phyloP scores from a whole-genome alignment of 345 rosid species.

The Brassica cretica region DNA sequence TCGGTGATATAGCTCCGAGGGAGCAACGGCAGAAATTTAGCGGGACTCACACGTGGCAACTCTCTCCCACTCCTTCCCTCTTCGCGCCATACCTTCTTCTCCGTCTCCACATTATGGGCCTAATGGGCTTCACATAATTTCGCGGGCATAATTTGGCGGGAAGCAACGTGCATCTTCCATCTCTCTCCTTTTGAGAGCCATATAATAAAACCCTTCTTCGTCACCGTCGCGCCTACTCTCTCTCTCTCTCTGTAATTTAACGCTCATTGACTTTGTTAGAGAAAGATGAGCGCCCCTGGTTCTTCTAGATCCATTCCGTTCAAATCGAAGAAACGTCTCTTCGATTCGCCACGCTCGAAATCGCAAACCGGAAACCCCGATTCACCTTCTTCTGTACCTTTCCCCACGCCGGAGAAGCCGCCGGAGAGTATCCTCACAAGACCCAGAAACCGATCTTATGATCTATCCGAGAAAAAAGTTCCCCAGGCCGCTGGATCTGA shows the following conservation, averaged over 20 bases:
- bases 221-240: background rate
- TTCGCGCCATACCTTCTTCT: background rate
- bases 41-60: background rate
- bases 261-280: background rate
- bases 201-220: background rate
- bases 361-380: conserved; percentile 14
- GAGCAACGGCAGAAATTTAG: background rate
- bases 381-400: conserved; percentile 26
- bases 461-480: conserved; percentile 56
- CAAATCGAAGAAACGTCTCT: conserved; percentile 47
- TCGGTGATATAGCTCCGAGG: too few relatives aligned
- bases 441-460: conserved; percentile 51
- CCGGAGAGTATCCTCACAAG: conserved; percentile 41
- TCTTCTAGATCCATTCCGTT: conserved; percentile 42
- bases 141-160: conserved; percentile 17
- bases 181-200: background rate
- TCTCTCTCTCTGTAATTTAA: background rate
- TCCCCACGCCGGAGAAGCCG: conserved; percentile 62
- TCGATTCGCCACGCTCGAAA: conserved; percentile 20
- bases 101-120: conserved; percentile 6
- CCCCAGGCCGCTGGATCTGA: conserved; percentile 52
- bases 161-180: background rate
- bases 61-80: background rate
- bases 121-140: conserved; percentile 14
- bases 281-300: conserved; percentile 41